Evolutionary conservation across 148 eudicot genomes (phyloP), one percentile per base, ranked within the genome.

Genomic region (Dysphania ambrosioides): DNA sequence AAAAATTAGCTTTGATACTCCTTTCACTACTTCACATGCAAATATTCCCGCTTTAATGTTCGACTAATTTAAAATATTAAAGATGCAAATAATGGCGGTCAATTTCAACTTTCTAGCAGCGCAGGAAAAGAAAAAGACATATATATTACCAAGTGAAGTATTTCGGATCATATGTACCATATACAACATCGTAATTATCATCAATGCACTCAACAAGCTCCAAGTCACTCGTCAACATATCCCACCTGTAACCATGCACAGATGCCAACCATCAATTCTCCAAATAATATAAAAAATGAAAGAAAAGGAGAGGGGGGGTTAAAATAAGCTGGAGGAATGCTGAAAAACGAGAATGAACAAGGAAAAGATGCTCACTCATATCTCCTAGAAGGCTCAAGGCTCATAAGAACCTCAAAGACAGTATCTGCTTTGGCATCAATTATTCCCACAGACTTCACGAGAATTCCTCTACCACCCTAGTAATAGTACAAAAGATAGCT

Each of bases 381-480:
- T 95, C 99, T 92, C 82, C 74, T 83, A 55, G 84, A 85, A 29
- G 91, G 87, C 66, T 90, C 91, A 83, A 83, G 84, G 77, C 84
- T 87, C 83, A 88, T 71, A 77, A 95, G 82, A 76, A 88, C 87
- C 75, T 95, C 96, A 81, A 95, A 92, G 75, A 88, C 94, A 76
- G 91, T 75, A 82, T 90, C 97, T 29, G 92, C 92, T 81, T 82
- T 84, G 13, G 94, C 91, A 79, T 89, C 88, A 49, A 95, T 86
- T 74, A 92, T 88, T 72, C 88, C 99, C 75, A 92, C 94, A 70
- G 97, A 96, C 85, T 95, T 95, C 83, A 95, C 93, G 72, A 95
- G 90, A 72, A 89, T 87, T 74, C 87, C 85, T 86, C 86, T 92
- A 78, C 88, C 86, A 81, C 69, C 81, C 99, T 90, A 70, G 70